A percentile compares a stretch with the other conserved stretches of the same genome.
These are phyloP conservation scores for Magnolia officinalis DNA, from an alignment of 164 flowering plant species.

Conservation along the genomic window DNA sequence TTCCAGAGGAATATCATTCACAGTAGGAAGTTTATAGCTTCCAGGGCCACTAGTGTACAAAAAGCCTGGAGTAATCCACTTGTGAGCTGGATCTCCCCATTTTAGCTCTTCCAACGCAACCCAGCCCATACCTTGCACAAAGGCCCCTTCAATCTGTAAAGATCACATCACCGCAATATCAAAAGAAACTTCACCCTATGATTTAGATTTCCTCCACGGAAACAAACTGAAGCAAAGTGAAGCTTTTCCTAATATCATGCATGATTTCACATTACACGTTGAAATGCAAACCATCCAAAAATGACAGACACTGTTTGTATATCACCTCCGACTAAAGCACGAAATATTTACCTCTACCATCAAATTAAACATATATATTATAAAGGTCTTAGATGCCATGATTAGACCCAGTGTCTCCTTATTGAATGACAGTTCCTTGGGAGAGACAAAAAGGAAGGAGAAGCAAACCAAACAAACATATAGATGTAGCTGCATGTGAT, in stretches of 20 bases:
- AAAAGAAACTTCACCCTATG: neutral
- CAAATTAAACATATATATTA: too few species aligned
- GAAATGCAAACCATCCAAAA: neutral
- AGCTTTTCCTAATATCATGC: neutral
- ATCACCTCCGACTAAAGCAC: too few species aligned
- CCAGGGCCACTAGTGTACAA: slow-evolving; percentile 93
- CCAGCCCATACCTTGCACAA: slow-evolving; percentile 97
- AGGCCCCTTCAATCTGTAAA: slow-evolving; percentile 93
- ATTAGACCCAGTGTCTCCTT: too few species aligned
- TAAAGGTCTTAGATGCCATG: too few species aligned
- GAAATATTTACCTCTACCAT: too few species aligned
- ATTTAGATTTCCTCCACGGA: neutral
- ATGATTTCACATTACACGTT: neutral
- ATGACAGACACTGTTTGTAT: neutral
- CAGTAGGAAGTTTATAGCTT: slow-evolving; percentile 83
- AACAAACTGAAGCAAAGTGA: neutral
- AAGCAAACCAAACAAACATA: too few species aligned
- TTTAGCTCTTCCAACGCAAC: slow-evolving; percentile 90
- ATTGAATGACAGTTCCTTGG: too few species aligned
- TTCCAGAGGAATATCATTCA: slow-evolving; percentile 76
- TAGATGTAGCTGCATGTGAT: too few species aligned
- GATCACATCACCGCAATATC: neutral
- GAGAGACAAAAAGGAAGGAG: too few species aligned
- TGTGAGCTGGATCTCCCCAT: slow-evolving; percentile 96
- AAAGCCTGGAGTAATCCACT: slow-evolving; percentile 78